Base-by-base conservation (phyloP, 306 rosid species). In the Trichosanthes cucumerina region DNA sequence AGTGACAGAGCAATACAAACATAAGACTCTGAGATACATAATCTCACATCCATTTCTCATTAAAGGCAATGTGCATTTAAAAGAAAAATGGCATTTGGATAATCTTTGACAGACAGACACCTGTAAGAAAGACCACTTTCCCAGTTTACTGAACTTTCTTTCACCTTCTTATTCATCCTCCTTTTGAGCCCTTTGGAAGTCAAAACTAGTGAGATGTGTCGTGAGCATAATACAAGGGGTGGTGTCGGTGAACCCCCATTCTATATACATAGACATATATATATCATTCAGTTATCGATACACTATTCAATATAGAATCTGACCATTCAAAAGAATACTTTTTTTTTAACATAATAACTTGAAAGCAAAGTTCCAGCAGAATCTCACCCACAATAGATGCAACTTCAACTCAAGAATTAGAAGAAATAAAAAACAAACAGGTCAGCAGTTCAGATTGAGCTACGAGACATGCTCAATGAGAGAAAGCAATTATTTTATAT, bases 361-460 rank as follows among this genome's bases (percentile, higher is more conserved):
- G 28, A 6, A 72, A 50, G 24, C 15, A 44, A 44, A 44, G 56
- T 71, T 44, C 7, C 39, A 73, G 77, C 16, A 73, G 53, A 47
- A 15, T 73, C 59, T 73, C 76, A 44, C 69, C 28, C 43, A 73
- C 9, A 23, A 18, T 9, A 73, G 21, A 49, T 49, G 58, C 77
- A 73, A 73, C 60, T 47, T 73, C 39, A 73, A 46, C 26, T 26
- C 59, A 26, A 73, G 23, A 73, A 71, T 26, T 5, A 28, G 26
- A 52, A 31, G 26, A 73, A 49, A 26, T 6, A 15, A 24, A 15
- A 26, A 49, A 71, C 10, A 43, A 69, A 43, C 36, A 15, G 70
- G 39, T 46, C 76, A 26, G 76, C 76, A 28, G 39, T 53, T 24
- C 57, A 71, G 53, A 71, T 28, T 71, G 75, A 44, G 76, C 24